A percentile compares a stretch with the other conserved stretches of the same genome.
phyloP scores from a whole-genome alignment of 78 protist genomes.

The Dictyostelium purpureum region DNA sequence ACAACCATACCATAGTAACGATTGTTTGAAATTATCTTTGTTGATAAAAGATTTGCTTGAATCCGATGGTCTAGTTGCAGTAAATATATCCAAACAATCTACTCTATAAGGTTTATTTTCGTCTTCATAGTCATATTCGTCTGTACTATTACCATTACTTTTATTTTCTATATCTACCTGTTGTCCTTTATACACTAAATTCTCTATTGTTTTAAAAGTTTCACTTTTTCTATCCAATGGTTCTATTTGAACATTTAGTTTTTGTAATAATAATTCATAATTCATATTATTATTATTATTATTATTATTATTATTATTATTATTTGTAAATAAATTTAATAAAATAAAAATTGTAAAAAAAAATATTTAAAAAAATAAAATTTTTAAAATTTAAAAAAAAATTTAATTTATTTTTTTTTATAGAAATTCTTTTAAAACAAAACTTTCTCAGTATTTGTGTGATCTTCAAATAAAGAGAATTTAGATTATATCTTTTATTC shows the following conservation, averaged over 20 bases:
- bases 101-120: not conserved
- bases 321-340: not conserved
- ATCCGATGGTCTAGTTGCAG: conserved; percentile 11
- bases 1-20: conserved; percentile 62
- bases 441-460: too few relatives aligned
- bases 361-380: not conserved
- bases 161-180: not conserved
- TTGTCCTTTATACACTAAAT: not conserved
- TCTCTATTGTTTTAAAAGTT: not conserved
- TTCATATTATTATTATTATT: not conserved
- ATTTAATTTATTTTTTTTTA: not conserved
- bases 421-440: too few relatives aligned
- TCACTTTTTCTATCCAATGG: not conserved
- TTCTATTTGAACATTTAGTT: not conserved
- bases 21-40: not conserved
- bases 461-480: too few relatives aligned
- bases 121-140: not conserved
- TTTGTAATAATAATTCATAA: conserved; percentile 4
- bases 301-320: too few relatives aligned
- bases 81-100: conserved; percentile 42
- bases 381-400: not conserved
- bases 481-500: too few relatives aligned
- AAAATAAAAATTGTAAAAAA: not conserved
- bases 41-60: not conserved
- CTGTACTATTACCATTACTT: too few relatives aligned